Base-by-base conservation (phyloP, 805 yeast genomes). In the Myxozyma neotropica region DNA sequence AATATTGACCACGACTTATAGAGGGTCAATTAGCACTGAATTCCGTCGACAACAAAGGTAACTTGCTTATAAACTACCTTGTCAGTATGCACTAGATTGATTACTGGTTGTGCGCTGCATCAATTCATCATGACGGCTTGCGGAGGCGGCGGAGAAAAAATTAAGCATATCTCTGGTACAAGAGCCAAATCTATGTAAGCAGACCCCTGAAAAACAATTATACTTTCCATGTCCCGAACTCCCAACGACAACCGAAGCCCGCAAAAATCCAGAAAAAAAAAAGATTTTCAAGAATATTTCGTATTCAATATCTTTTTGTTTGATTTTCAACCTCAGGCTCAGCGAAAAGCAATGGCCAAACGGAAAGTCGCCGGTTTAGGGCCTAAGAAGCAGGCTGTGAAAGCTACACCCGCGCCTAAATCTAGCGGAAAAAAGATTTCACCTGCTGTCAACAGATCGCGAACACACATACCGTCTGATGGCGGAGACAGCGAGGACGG, bases 381-480 rank as follows among this genome's bases (percentile, higher is more conserved):
- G 21, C 33, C 15, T 23, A 38, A 15, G 12, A 27, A 23, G 35
- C 43, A 49, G 53, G 27, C 33, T 1, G 8, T 3, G n/a, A n/a
- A n/a, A 3, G 42, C 52, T 10, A 21, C 38, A 27, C 43, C 23
- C n/a, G 24, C 15, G 24, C 40, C 17, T 12, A 48, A 39, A 12
- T 10, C 54, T n/a, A 26, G 13, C 2, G 54, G 47, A 17, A 39
- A 40, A 3, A 12, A 21, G 35, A 8, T 40, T 35, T 33, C 51
- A 3, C 29, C 43, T 23, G 35, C 46, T 13, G 17, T 33, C 36
- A 13, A 8, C 31, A 52, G 24, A 42, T 23, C 55, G 12, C 10
- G 26, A 13, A 13, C 49, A 24, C 43, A 19, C 15, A 21, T 33
- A 13, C 76, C 75, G 36, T 75, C 72, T 54, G 67, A 75, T 29